phyloP scores from a whole-genome alignment of 2,329 filamentous ascomycete genomes.

The Cyphellophora attinorum region DNA sequence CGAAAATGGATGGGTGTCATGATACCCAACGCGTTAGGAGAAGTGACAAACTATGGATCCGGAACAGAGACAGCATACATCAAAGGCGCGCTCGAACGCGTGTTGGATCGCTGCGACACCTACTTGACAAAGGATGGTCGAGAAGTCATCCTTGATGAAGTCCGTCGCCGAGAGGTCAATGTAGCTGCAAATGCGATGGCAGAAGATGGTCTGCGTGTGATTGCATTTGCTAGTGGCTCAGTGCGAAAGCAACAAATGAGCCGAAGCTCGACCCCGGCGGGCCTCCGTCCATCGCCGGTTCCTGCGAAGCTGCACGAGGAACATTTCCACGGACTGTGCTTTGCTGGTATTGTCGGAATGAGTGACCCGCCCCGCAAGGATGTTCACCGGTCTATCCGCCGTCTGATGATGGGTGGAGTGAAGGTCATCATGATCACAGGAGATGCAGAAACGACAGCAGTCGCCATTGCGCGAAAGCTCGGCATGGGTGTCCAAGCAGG shows the following conservation, averaged over 20 bases:
- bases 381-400: constrained; percentile 78
- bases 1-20: constrained; percentile 99
- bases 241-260: constrained; percentile 41
- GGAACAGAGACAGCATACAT: constrained; percentile 82
- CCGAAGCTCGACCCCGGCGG: constrained; percentile 38
- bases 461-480: constrained; percentile 89
- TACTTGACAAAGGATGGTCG: constrained; percentile 79
- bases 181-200: constrained; percentile 81
- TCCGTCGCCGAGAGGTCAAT: constrained; percentile 62
- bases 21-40: constrained; percentile 46
- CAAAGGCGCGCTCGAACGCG: constrained; percentile 85
- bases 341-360: constrained; percentile 92
- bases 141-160: constrained; percentile 74
- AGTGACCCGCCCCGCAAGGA: constrained; percentile 88
- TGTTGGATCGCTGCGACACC: constrained; percentile 79
- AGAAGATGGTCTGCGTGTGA: constrained; percentile 74
- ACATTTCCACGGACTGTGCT: constrained; percentile 67
- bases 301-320: constrained; percentile 50
- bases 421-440: constrained; percentile 99
- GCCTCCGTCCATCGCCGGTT: constrained; percentile 6
- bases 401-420: constrained; percentile 85
- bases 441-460: constrained; percentile 86
- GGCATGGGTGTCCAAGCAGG: constrained; percentile 68
- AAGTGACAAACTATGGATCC: constrained; percentile 41
- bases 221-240: constrained; percentile 84